Percentiles rank a stretch among this genome's conserved stretches.
These are phyloP conservation scores for Epichloe uncinata DNA, from an alignment of 2,329 filamentous ascomycete species.

Conservation along the genomic window DNA sequence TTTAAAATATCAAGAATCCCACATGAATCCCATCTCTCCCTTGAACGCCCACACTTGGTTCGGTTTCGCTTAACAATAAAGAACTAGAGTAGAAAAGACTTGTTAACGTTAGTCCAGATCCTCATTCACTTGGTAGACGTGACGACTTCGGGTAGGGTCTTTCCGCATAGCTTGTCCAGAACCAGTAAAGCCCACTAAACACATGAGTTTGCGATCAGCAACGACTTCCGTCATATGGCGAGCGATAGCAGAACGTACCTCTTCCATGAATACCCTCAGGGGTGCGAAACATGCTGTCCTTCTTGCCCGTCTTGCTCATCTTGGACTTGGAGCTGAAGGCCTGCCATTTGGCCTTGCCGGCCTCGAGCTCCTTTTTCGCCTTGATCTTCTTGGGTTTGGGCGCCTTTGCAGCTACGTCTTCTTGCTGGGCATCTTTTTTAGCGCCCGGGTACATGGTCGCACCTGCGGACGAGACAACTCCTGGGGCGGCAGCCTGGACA, in stretches of 20 bases:
- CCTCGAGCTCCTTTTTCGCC: slow-evolving; percentile 81
- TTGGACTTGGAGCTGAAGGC: slow-evolving; percentile 76
- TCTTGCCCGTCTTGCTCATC: slow-evolving; percentile 54
- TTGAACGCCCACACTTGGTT: slow-evolving; percentile 8
- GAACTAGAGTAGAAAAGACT: neutral
- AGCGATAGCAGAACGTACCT: slow-evolving; percentile 41
- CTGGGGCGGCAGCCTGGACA: slow-evolving; percentile 26
- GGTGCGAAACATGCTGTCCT: slow-evolving; percentile 95
- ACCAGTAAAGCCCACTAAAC: slow-evolving; percentile 81
- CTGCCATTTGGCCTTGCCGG: slow-evolving; percentile 87
- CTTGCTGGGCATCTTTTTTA: slow-evolving; percentile 46
- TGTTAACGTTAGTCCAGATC: slow-evolving; percentile 48
- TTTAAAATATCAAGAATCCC: slow-evolving; percentile 13
- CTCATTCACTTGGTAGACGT: slow-evolving; percentile 69
- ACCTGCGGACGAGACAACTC: slow-evolving; percentile 39
- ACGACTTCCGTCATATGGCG: neutral
- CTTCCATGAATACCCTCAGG: slow-evolving; percentile 74
- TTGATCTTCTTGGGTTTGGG: slow-evolving; percentile 80
- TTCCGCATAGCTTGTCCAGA: slow-evolving; percentile 95
- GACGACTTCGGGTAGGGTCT: slow-evolving; percentile 67
- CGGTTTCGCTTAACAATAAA: slow-evolving; percentile 1
- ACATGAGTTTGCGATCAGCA: slow-evolving; percentile 10
- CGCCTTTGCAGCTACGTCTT: slow-evolving; percentile 54
- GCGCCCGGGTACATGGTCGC: slow-evolving; percentile 48
- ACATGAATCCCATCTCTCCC: slow-evolving; percentile 8